Conservation (phyloP, 1,139 yeast genomes). For the Suhomyces wounanorum region DNA sequence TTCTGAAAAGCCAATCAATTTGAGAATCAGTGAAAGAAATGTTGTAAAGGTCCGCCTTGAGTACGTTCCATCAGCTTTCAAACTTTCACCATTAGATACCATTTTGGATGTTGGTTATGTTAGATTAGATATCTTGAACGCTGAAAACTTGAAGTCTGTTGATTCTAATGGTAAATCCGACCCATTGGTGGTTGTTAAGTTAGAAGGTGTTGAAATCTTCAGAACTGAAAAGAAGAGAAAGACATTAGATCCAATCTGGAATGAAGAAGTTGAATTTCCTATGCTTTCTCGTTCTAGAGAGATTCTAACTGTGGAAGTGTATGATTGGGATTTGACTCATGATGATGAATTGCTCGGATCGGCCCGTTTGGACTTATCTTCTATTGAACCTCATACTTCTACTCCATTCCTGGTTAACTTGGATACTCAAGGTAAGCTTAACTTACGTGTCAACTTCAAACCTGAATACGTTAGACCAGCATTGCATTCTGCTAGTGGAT, state of each 20-base stretch:
- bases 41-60: constrained; percentile 52
- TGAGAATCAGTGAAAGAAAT: constrained; percentile 48
- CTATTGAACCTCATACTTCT: constrained; percentile 46
- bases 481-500: constrained; percentile 43
- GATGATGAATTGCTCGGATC: constrained; percentile 61
- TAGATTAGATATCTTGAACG: constrained; percentile 57
- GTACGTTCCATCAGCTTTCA: constrained; percentile 58
- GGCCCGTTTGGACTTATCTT: constrained; percentile 50
- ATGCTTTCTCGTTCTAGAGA: constrained; percentile 64
- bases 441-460: constrained; percentile 53
- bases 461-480: constrained; percentile 72
- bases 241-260: constrained; percentile 70
- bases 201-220: constrained; percentile 57
- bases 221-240: constrained; percentile 64
- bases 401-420: constrained; percentile 51
- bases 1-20: constrained; percentile 45
- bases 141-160: constrained; percentile 53
- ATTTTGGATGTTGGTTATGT: constrained; percentile 67
- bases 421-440: constrained; percentile 62
- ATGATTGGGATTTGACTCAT: constrained; percentile 80
- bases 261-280: constrained; percentile 59
- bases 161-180: constrained; percentile 78
- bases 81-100: constrained; percentile 59
- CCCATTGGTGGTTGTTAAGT: constrained; percentile 55
- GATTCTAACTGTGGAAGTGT: constrained; percentile 49